These are phyloP conservation scores for Dactylella cylindrospora DNA, from an alignment of 2,329 filamentous ascomycete species.

Conservation along the genomic window DNA sequence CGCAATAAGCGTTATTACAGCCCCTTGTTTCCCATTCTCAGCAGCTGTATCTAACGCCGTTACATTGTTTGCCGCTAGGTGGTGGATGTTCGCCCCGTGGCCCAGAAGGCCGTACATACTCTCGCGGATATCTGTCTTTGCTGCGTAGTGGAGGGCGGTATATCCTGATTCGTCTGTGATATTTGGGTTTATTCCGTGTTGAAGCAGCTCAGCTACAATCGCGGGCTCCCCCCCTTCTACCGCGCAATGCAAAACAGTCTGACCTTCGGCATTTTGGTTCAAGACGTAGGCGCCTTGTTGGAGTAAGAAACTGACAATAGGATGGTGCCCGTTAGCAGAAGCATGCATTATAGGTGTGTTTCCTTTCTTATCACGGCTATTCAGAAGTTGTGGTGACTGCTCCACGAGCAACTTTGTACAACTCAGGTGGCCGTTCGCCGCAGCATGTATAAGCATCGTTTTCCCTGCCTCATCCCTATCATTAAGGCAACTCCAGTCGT, in stretches of 20 bases:
- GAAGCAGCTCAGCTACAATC: slow-evolving; percentile 11
- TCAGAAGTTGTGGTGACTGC: slow-evolving; percentile 5
- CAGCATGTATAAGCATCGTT: slow-evolving; percentile 22
- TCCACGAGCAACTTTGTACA: slow-evolving; percentile 3
- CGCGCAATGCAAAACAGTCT: slow-evolving; percentile 15
- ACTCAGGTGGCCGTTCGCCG: slow-evolving; percentile 1
- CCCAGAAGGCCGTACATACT: no score
- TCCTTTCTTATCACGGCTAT: slow-evolving; percentile 6
- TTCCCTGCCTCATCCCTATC: no score
- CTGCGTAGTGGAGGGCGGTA: no score
- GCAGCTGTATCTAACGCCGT: no score
- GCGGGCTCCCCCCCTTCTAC: slow-evolving; percentile 8
- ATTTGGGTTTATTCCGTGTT: no score
- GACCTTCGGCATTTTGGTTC: background rate
- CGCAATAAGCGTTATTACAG: no score
- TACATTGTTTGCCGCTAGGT: no score
- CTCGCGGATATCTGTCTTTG: no score
- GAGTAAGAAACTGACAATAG: slow-evolving; percentile 10
- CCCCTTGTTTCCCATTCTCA: no score
- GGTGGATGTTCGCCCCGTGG: no score
- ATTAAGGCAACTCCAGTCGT: no score
- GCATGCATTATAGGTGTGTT: slow-evolving; percentile 11
- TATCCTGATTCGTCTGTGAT: no score
- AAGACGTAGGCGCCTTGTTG: slow-evolving; percentile 12
- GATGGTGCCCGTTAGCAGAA: background rate